phyloP scores from a whole-genome alignment of 2,329 filamentous ascomycete species.

The Fusarium domesticum region DNA sequence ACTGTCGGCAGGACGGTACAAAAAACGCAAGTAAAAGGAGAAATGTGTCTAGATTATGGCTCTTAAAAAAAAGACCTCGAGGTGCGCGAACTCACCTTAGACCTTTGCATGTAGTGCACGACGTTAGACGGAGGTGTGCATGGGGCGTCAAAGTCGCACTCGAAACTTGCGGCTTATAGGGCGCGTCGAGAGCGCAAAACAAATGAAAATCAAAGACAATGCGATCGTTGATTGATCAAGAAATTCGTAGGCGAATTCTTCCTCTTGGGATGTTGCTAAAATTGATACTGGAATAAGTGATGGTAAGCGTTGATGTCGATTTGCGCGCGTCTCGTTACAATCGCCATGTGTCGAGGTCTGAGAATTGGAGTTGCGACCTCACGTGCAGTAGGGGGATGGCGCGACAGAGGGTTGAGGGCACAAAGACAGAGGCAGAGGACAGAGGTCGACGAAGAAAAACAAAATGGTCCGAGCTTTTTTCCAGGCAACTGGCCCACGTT shows the following conservation, averaged over 20 bases:
- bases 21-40: neutral
- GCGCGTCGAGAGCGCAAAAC: slow-evolving; percentile 20
- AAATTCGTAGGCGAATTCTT: neutral
- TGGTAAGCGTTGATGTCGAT: neutral
- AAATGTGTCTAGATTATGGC: neutral
- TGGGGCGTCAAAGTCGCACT: slow-evolving; percentile 26
- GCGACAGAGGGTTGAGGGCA: slow-evolving; percentile 1
- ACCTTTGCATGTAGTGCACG: slow-evolving; percentile 23
- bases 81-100: slow-evolving; percentile 20
- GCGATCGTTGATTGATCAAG: neutral
- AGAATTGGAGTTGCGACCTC: slow-evolving; percentile 18
- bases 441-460: slow-evolving; percentile 26
- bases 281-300: neutral
- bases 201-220: slow-evolving; percentile 5
- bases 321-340: slow-evolving; percentile 25
- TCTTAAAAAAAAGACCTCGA: neutral
- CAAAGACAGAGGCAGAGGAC: too few species aligned
- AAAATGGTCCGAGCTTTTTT: slow-evolving; percentile 23
- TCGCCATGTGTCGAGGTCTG: slow-evolving; percentile 10
- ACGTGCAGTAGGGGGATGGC: slow-evolving; percentile 20
- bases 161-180: slow-evolving; percentile 24
- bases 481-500: slow-evolving; percentile 22
- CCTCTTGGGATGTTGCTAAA: neutral
- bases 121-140: slow-evolving; percentile 27
- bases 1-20: neutral